phyloP scores from a whole-genome alignment of 2,329 filamentous ascomycete species.

The Exophiala bonariae region DNA sequence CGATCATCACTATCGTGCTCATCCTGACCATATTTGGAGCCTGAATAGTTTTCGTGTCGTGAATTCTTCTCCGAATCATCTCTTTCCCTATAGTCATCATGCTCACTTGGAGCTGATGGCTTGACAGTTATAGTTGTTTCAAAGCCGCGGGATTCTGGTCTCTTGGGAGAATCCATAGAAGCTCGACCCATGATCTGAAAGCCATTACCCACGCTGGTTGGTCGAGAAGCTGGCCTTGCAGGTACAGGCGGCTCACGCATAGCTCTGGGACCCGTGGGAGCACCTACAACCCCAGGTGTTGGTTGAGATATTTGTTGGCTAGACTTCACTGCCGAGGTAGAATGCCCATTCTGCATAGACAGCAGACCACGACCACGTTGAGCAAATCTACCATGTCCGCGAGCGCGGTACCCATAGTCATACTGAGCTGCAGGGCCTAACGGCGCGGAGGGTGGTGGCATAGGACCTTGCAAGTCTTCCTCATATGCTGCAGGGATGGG shows the following conservation, averaged over 20 bases:
- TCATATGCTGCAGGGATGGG: slow-evolving; percentile 27
- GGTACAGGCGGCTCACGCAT: slow-evolving; percentile 60
- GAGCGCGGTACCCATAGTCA: slow-evolving; percentile 25
- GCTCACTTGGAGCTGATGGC: slow-evolving; percentile 18
- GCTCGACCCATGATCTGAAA: slow-evolving; percentile 30
- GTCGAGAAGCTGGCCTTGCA: slow-evolving; percentile 17
- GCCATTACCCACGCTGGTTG: slow-evolving; percentile 15
- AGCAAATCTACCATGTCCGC: slow-evolving; percentile 46
- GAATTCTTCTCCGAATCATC: slow-evolving; percentile 18
- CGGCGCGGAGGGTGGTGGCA: slow-evolving; percentile 33
- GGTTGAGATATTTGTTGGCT: slow-evolving; percentile 31
- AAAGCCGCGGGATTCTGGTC: slow-evolving; percentile 22
- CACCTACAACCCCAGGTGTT: slow-evolving; percentile 62
- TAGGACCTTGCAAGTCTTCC: slow-evolving; percentile 27
- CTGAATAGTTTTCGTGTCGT: slow-evolving; percentile 13
- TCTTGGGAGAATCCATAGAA: slow-evolving; percentile 16
- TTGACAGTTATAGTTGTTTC: slow-evolving; percentile 10
- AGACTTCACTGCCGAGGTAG: slow-evolving; percentile 31
- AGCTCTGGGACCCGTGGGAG: slow-evolving; percentile 89
- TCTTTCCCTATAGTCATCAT: slow-evolving; percentile 45
- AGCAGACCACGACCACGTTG: slow-evolving; percentile 40
- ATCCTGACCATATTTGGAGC: slow-evolving; percentile 9
- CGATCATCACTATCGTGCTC: slow-evolving; percentile 23
- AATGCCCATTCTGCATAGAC: slow-evolving; percentile 29
- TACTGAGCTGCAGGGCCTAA: slow-evolving; percentile 33